Base-by-base conservation (phyloP, 352 stramenopile species). In the Globisporangium uncinulatum region DNA sequence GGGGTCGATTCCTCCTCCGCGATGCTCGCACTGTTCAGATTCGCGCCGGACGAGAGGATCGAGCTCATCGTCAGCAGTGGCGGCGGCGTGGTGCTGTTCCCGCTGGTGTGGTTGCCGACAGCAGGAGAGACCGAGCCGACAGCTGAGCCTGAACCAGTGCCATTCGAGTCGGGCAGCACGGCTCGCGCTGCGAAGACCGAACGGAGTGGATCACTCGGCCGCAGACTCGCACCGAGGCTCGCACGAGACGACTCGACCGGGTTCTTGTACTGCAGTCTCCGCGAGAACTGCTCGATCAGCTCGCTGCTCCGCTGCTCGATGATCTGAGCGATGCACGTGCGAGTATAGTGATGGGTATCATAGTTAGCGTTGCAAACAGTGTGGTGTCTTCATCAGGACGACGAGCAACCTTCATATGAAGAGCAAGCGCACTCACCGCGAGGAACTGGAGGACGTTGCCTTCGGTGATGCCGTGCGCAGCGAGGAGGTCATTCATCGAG, bases 381-480 rank as follows among this genome's bases (percentile, higher is more conserved):
- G 32, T 37, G 9, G 32, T 37, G 32, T 9, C 32, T 37, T 4
- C 5, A 9, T 9, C 32, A 37, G 32, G n/a, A n/a, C n/a, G n/a
- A n/a, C n/a, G n/a, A n/a, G 32, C 32, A 9, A 37, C 32, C 32
- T 9, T 4, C 44, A 29, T 8, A 10, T 29, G 46, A 39, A 6
- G 24, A 57, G 21, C n/a, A 55, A 9, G 32, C 4, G 48, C 20
- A 24, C 63, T 21, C 29, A 92, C 79, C 51, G 77, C 76, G 9
- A 92, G 63, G 56, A 92, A 89, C 58, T 92, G 79, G n/a, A 92
- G 65, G 51, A 92, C 86, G 54, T 87, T 92, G 63, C 79, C 77
- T 56, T 92, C 82, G 0, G 82, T 92, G 63, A 92, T 83, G 1
- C 79, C 82, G 47, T 92, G 79, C 0, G 80, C 80, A 10, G 80